Percentiles rank a stretch among this genome's conserved stretches.
These are phyloP conservation scores for Ananas comosus DNA, from an alignment of 176 grass and related monocot genomes.

Conservation along the genomic window DNA sequence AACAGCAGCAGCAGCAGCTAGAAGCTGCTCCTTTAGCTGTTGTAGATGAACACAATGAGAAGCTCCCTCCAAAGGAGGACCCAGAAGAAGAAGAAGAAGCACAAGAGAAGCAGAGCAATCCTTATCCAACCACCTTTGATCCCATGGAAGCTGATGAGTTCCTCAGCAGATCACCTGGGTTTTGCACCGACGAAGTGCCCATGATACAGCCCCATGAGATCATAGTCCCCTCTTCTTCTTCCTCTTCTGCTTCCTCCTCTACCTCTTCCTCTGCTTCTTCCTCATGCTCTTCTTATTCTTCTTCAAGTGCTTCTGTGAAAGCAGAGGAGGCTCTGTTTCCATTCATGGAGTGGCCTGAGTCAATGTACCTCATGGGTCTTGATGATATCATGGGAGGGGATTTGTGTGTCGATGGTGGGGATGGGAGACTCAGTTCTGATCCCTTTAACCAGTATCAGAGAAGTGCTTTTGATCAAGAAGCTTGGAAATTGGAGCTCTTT, in stretches of 20 bases:
- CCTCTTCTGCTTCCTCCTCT: conserved; percentile 10
- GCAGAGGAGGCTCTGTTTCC: conserved; percentile 24
- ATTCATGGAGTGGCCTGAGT: conserved; percentile 50
- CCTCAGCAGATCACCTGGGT: conserved; percentile 6
- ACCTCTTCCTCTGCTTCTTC: conserved; percentile 20
- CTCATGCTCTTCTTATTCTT: conserved; percentile 29
- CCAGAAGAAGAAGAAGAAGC: neutral
- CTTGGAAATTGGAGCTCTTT: conserved; percentile 17
- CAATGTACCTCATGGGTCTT: conserved; percentile 49
- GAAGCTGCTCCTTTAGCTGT: neutral
- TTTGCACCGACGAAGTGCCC: conserved; percentile 20
- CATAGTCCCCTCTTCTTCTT: conserved; percentile 29
- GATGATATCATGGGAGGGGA: conserved; percentile 40
- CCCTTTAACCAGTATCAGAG: conserved; percentile 28
- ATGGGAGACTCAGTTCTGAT: conserved; percentile 6
- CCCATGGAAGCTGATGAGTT: neutral
- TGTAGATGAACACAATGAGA: too few relatives aligned
- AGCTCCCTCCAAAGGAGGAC: neutral
- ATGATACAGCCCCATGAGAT: conserved; percentile 20
- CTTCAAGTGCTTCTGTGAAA: conserved; percentile 24
- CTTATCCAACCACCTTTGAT: neutral
- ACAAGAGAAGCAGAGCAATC: neutral
- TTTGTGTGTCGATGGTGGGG: conserved; percentile 12
- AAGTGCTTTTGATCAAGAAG: conserved; percentile 20
- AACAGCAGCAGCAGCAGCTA: conserved; percentile 9